Evolutionary conservation across 352 stramenopile species (phyloP).

Genomic region (Phytophthora litchii): DNA sequence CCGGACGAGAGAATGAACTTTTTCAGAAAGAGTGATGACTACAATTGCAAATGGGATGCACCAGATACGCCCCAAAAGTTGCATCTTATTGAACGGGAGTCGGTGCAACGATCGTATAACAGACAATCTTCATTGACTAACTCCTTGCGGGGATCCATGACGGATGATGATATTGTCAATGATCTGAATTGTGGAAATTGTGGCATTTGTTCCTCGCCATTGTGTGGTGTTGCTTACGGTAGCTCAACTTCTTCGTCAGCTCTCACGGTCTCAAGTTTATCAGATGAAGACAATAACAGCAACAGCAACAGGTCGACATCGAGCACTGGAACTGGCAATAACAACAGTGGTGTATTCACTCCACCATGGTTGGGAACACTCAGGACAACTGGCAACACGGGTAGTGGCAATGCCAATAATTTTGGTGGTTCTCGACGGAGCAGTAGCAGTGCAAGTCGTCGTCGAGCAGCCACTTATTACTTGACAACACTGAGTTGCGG

Average conservation of each 20-base stretch:
- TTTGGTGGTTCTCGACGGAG: constrained; percentile 14
- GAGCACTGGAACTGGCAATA: background rate
- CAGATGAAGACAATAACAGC: constrained; percentile 37
- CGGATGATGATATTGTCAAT: constrained; percentile 38
- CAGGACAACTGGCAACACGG: constrained; percentile 2
- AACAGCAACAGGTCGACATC: constrained; percentile 19
- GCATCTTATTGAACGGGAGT: constrained; percentile 6
- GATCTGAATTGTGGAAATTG: constrained; percentile 25
- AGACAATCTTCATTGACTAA: constrained; percentile 27
- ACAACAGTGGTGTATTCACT: constrained; percentile 17
- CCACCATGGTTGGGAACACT: constrained; percentile 25
- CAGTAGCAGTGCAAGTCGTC: constrained; percentile 28
- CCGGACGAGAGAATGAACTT: constrained; percentile 6
- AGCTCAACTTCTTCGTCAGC: constrained; percentile 27
- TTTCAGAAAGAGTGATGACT: constrained; percentile 5
- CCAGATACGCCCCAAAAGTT: constrained; percentile 16
- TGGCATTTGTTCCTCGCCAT: constrained; percentile 50
- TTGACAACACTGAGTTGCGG: constrained; percentile 75
- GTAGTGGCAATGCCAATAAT: constrained; percentile 22
- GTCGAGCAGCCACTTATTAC: constrained; percentile 52
- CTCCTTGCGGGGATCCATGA: constrained; percentile 24
- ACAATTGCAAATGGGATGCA: constrained; percentile 22
- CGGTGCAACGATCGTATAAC: constrained; percentile 1
- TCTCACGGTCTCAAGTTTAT: constrained; percentile 18
- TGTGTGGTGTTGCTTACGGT: constrained; percentile 53